Base-by-base conservation (phyloP, 169 alveolate species). In the Plasmodium berghei region DNA sequence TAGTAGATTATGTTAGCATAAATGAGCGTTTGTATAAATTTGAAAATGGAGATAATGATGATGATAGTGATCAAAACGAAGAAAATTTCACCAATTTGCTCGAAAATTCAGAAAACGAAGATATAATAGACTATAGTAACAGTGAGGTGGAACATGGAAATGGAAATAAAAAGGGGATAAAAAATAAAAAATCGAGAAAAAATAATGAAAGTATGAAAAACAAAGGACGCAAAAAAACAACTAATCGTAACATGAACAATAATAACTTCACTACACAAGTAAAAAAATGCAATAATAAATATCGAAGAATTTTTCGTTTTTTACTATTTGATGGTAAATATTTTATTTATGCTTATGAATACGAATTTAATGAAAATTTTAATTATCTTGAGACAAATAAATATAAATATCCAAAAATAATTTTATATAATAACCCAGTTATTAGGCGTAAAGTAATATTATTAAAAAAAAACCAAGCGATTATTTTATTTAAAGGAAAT, bases 301-400 rank as follows among this genome's bases (percentile, higher is more conserved):
- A 6, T 26, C 70, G 54, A 71, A 63, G 91, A 45, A 49, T 86
- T 5, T 86, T 58, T 71, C 91, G 91, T 8, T 86, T 86, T 86
- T 70, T 86, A 86, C 49, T 86, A 52, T 86, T 58, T 52, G 91
- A 86, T 86, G 91, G 91, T 54, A 59, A 71, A 8, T 40, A 12
- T 49, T 86, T 70, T 69, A 64, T 86, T 12, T 86, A 86, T 72
- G 91, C 91, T 1, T 86, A 86, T 86, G 91, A 86, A 72, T 28
- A 59, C 14, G 87, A 86, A 52, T 64, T 16, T 63, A 86, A 86
- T 56, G 85, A 86, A 48, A 69, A 22, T 59, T 86, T 86, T 72
- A 86, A 70, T 48, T 86, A 86, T 48, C 74, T 86, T 46, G 91
- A 86, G 12, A 86, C 24, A 24, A 58, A 54, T 59, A 48, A 62